phyloP scores from a whole-genome alignment of 1,139 yeast species.

The Pichia sp. region DNA sequence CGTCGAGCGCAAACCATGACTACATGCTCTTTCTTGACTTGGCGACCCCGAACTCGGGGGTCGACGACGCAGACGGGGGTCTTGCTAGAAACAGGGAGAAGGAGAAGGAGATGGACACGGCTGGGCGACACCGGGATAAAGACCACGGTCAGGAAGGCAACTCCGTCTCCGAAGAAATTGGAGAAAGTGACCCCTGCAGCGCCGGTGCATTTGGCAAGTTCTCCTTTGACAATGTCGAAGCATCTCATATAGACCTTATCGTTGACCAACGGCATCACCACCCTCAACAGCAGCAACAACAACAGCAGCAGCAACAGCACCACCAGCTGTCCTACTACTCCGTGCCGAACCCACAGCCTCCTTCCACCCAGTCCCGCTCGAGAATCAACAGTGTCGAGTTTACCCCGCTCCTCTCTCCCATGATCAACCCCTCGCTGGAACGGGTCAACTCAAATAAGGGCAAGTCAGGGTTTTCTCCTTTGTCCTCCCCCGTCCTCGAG shows the following conservation, averaged over 20 bases:
- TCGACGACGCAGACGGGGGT: not conserved
- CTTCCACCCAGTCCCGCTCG: not conserved
- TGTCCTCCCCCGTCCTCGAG: conserved; percentile 66
- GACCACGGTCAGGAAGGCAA: not conserved
- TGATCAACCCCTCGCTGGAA: conserved; percentile 67
- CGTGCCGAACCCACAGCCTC: not conserved
- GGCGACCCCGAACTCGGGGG: not conserved
- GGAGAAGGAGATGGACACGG: not conserved
- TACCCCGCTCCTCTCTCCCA: conserved; percentile 76
- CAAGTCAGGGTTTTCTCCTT: conserved; percentile 38
- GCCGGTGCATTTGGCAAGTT: not conserved
- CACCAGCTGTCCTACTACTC: not conserved
- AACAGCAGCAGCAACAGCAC: not conserved
- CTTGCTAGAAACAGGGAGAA: not conserved
- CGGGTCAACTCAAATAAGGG: conserved; percentile 16
- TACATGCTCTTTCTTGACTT: conserved; percentile 6
- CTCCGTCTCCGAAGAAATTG: not conserved
- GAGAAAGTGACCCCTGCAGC: not conserved
- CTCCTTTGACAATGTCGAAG: not conserved
- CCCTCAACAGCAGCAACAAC: conserved; percentile 1
- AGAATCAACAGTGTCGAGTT: conserved; percentile 38
- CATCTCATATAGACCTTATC: not conserved
- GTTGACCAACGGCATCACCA: not conserved
- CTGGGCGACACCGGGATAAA: not conserved
- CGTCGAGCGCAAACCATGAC: conserved; percentile 5